These are phyloP conservation scores for Copromyces sp. DNA, from an alignment of 495 filamentous ascomycete genomes.

Conservation along the genomic window DNA sequence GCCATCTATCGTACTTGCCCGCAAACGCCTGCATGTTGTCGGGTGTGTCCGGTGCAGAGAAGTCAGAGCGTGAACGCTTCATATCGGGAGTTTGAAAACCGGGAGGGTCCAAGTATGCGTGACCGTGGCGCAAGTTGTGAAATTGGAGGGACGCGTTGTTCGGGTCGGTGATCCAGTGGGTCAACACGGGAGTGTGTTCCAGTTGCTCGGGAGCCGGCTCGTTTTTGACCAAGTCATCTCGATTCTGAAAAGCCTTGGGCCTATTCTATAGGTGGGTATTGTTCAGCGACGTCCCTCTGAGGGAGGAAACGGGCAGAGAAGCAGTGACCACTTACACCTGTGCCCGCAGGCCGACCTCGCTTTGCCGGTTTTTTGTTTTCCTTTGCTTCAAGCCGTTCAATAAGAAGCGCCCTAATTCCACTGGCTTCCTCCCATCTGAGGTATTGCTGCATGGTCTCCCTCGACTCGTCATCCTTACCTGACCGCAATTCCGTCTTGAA, in stretches of 20 bases:
- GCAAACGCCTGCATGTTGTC: conserved; percentile 2
- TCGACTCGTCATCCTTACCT: conserved; percentile 42
- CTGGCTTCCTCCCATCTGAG: conserved; percentile 60
- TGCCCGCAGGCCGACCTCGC: conserved; percentile 9
- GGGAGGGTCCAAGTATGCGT: conserved; percentile 10
- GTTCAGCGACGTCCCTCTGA: not conserved
- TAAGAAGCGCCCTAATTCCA: conserved; percentile 54
- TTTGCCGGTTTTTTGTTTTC: conserved; percentile 45
- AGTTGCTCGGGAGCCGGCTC: conserved; percentile 20
- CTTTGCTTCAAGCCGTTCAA: conserved; percentile 61
- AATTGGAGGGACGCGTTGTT: conserved; percentile 2
- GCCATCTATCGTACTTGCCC: conserved; percentile 14
- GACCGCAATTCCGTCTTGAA: conserved; percentile 62
- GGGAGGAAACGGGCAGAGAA: not conserved
- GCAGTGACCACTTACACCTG: conserved; percentile 5
- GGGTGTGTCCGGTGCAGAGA: conserved; percentile 10
- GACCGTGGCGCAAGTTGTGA: conserved; percentile 9
- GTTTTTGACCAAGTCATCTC: conserved; percentile 15
- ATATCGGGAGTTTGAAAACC: conserved; percentile 12
- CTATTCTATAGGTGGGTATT: not conserved
- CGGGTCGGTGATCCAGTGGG: conserved; percentile 9
- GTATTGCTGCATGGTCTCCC: conserved; percentile 45
- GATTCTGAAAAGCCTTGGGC: not conserved
- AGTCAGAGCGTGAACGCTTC: conserved; percentile 11
- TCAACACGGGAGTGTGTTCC: not conserved